Evolutionary conservation across 2,329 filamentous ascomycete species (phyloP).

Genomic region (Pestalotiopsis sp.): DNA sequence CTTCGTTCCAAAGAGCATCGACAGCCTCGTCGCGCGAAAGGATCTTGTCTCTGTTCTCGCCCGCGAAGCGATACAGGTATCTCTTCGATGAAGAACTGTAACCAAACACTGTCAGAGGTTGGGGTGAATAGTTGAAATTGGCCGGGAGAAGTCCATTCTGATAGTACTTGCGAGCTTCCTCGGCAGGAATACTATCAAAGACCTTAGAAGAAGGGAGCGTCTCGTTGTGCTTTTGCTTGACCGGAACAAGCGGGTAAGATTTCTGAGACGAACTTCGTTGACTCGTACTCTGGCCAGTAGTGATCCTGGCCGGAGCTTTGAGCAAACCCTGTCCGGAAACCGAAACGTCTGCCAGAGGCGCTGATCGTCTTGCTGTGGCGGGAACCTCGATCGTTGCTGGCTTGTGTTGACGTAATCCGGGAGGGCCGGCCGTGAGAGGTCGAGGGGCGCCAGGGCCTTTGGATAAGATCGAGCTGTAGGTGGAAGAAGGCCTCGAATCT

Average conservation of each 20-base stretch:
- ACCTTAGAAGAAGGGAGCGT: constrained; percentile 18
- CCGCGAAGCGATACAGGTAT: constrained; percentile 16
- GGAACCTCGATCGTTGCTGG: constrained; percentile 42
- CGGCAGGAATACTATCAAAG: constrained; percentile 30
- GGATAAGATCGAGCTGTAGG: constrained; percentile 21
- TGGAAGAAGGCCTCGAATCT: background rate
- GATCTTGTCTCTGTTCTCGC: constrained; percentile 23
- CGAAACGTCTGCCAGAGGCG: constrained; percentile 2
- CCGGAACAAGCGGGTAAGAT: constrained; percentile 7
- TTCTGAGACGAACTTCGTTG: background rate
- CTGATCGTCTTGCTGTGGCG: constrained; percentile 11
- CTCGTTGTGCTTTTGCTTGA: background rate
- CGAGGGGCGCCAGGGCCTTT: constrained; percentile 44
- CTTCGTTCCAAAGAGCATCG: constrained; percentile 40
- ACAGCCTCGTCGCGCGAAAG: constrained; percentile 28
- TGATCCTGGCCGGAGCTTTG: background rate
- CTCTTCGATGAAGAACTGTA: constrained; percentile 1
- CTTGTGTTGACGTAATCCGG: constrained; percentile 52
- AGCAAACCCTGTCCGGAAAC: background rate
- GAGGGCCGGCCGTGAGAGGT: constrained; percentile 56
- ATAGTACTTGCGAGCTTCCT: constrained; percentile 32
- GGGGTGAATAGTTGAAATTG: constrained; percentile 25
- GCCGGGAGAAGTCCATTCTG: constrained; percentile 28
- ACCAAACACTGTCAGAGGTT: constrained; percentile 21
- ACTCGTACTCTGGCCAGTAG: background rate